Evolutionary conservation across 768 basidiomycete genomes (phyloP).

Genomic region (Panaeolus papilionaceus): DNA sequence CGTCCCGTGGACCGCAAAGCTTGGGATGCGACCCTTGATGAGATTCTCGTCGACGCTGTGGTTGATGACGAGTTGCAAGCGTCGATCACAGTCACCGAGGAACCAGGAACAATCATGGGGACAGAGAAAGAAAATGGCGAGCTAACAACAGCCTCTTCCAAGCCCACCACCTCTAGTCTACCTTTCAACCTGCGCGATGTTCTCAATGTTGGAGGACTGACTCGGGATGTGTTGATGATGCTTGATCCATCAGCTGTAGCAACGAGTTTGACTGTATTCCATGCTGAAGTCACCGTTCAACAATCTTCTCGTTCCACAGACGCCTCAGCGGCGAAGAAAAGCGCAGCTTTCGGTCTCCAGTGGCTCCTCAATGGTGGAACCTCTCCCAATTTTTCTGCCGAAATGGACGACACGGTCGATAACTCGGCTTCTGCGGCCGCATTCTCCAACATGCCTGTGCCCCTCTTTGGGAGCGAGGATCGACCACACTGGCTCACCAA

Average conservation of each 20-base stretch:
- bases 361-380: neutral
- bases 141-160: slow-evolving; percentile 36
- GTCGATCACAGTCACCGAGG: slow-evolving; percentile 31
- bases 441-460: slow-evolving; percentile 19
- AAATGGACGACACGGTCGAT: neutral
- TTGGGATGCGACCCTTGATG: slow-evolving; percentile 49
- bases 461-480: slow-evolving; percentile 72
- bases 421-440: neutral
- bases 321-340: neutral
- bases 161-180: slow-evolving; percentile 50
- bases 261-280: slow-evolving; percentile 66
- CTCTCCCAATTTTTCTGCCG: neutral
- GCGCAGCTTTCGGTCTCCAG: neutral
- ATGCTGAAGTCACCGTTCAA: slow-evolving; percentile 45
- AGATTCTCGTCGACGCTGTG: slow-evolving; percentile 58
- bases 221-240: slow-evolving; percentile 65
- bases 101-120: slow-evolving; percentile 55
- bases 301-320: neutral
- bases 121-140: slow-evolving; percentile 55
- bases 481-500: slow-evolving; percentile 85
- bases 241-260: slow-evolving; percentile 71
- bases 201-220: slow-evolving; percentile 70
- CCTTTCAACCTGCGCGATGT: slow-evolving; percentile 30
- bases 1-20: slow-evolving; percentile 52
- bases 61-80: slow-evolving; percentile 56